Conservation (phyloP, 2,329 filamentous ascomycete species). For the Malbranchea zuffiana region DNA sequence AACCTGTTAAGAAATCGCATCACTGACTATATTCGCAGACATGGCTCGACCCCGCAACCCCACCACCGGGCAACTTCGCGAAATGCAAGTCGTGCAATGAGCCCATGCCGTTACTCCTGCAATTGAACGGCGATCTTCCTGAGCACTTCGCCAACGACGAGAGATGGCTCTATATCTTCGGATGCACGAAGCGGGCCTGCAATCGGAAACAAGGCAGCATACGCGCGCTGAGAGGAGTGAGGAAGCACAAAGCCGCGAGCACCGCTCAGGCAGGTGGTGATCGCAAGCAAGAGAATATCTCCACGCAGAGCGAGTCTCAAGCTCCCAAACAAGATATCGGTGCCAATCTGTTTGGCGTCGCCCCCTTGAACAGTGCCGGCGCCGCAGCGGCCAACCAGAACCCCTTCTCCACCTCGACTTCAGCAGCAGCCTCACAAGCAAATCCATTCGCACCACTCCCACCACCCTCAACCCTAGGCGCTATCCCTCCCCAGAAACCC, state of each 20-base stretch:
- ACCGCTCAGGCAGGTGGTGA: constrained; percentile 17
- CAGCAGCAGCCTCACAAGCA: constrained; percentile 26
- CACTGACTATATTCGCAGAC: constrained; percentile 45
- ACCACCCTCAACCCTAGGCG: constrained; percentile 31
- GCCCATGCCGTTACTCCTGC: constrained; percentile 72
- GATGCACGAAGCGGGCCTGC: constrained; percentile 67
- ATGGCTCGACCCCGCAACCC: constrained; percentile 64
- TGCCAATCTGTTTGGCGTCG: constrained; percentile 53
- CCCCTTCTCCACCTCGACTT: constrained; percentile 42
- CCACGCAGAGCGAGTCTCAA: constrained; percentile 4
- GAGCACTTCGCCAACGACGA: constrained; percentile 80
- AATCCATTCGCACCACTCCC: constrained; percentile 52
- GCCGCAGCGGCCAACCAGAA: constrained; percentile 35
- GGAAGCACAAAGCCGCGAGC: constrained; percentile 33
- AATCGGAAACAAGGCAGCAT: constrained; percentile 73
- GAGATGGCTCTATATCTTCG: constrained; percentile 75
- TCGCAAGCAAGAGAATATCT: constrained; percentile 15
- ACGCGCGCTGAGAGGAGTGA: constrained; percentile 59
- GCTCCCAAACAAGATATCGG: constrained; percentile 32
- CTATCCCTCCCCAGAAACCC: constrained; percentile 34
- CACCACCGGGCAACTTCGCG: constrained; percentile 65
- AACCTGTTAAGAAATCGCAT: neutral
- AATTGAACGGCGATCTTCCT: constrained; percentile 83
- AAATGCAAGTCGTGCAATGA: constrained; percentile 81
- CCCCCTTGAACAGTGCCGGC: constrained; percentile 26